A percentile compares a stretch with the other conserved stretches of the same genome.
phyloP scores from a whole-genome alignment of 176 grass and related monocot genomes.

The Elymus sibiricus region DNA sequence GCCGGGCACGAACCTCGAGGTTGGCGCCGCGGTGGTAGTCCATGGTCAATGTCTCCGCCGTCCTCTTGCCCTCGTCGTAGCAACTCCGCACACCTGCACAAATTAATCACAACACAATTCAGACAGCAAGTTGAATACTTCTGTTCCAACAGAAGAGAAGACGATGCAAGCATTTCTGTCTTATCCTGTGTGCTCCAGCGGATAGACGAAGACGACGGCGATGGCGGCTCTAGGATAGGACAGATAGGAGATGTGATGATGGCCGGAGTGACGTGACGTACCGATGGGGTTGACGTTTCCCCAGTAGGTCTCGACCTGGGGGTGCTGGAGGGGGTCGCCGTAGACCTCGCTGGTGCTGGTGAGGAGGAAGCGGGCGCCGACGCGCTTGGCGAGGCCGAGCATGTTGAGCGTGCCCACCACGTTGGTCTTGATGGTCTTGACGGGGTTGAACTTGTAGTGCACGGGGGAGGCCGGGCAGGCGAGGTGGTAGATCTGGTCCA shows the following conservation, averaged over 20 bases:
- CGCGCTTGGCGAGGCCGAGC: slow-evolving; percentile 88
- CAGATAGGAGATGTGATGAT: too few species aligned
- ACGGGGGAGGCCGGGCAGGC: slow-evolving; percentile 92
- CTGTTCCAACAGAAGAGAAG: background rate
- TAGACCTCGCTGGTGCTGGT: slow-evolving; percentile 95
- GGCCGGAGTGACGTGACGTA: too few species aligned
- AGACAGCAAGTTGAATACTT: background rate
- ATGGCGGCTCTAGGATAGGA: too few species aligned
- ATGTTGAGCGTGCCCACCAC: slow-evolving; percentile 97
- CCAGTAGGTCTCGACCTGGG: slow-evolving; percentile 91
- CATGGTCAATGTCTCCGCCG: slow-evolving; percentile 94
- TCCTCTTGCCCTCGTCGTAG: slow-evolving; percentile 95
- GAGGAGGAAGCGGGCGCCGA: slow-evolving; percentile 75
- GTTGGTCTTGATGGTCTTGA: slow-evolving; percentile 99
- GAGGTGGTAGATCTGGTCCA: slow-evolving; percentile 97
- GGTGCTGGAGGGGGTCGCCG: slow-evolving; percentile 88
- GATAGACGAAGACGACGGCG: background rate
- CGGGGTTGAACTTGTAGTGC: slow-evolving; percentile 95
- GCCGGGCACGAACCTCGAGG: slow-evolving; percentile 53
- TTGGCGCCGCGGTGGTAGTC: slow-evolving; percentile 93
- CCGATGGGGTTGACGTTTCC: slow-evolving; percentile 95
- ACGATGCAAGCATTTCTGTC: background rate
- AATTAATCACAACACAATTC: background rate
- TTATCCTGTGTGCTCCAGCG: too few species aligned
- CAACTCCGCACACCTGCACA: slow-evolving; percentile 78